A percentile compares a stretch with the other conserved stretches of the same genome.
Conservation (phyloP, 2,329 filamentous ascomycete genomes). For the Fusarium nurragi region DNA sequence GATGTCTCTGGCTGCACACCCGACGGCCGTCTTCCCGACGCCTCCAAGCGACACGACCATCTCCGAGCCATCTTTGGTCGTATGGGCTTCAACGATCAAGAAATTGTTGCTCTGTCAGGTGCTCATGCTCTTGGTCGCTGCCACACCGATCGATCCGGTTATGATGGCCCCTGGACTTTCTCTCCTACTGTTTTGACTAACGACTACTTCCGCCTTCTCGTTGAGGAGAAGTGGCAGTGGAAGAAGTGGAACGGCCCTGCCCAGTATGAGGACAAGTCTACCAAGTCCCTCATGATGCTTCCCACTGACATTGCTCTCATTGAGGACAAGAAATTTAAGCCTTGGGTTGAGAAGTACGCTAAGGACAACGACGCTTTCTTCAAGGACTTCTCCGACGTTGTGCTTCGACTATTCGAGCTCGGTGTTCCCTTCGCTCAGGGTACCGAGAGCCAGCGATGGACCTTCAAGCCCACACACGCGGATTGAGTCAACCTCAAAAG, state of each 20-base stretch:
- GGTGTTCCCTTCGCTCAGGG: slow-evolving; percentile 86
- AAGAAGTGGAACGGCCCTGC: slow-evolving; percentile 92
- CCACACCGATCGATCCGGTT: slow-evolving; percentile 89
- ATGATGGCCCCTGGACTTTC: slow-evolving; percentile 90
- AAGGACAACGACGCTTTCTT: slow-evolving; percentile 93
- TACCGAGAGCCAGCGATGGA: slow-evolving; percentile 64
- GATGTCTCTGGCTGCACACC: slow-evolving; percentile 89
- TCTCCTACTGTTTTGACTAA: slow-evolving; percentile 92
- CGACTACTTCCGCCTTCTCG: slow-evolving; percentile 88
- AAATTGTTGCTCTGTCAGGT: slow-evolving; percentile 90
- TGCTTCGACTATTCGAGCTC: slow-evolving; percentile 88
- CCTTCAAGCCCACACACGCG: slow-evolving; percentile 67
- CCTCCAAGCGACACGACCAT: slow-evolving; percentile 78
- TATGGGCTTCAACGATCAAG: slow-evolving; percentile 97
- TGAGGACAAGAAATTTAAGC: slow-evolving; percentile 86
- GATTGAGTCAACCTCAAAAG: slow-evolving; percentile 39
- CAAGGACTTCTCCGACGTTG: slow-evolving; percentile 84
- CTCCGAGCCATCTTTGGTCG: slow-evolving; percentile 92
- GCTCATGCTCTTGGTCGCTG: slow-evolving; percentile 90
- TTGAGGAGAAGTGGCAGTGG: slow-evolving; percentile 92
- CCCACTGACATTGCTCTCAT: slow-evolving; percentile 89
- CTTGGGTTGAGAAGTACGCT: slow-evolving; percentile 85
- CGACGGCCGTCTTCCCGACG: slow-evolving; percentile 88
- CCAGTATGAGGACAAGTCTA: slow-evolving; percentile 87
- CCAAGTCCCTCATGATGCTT: slow-evolving; percentile 96